Conservation (phyloP, 2,329 filamentous ascomycete genomes). For the Apiospora koreana region DNA sequence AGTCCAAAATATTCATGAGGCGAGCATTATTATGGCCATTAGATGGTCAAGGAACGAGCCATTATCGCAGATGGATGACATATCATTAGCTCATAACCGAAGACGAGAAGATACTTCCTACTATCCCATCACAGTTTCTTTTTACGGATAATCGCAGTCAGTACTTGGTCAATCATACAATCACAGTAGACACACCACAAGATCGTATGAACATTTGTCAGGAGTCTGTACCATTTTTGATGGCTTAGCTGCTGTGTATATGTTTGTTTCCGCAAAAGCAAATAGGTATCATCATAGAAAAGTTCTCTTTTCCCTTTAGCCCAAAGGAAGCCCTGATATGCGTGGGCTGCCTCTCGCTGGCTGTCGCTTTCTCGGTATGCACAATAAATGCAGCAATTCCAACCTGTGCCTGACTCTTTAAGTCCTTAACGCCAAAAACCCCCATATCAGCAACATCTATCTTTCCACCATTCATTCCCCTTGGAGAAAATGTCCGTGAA, state of each 20-base stretch:
- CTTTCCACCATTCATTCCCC: background rate
- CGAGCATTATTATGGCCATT: background rate
- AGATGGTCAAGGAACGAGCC: background rate
- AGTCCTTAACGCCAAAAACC: background rate
- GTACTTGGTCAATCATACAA: background rate
- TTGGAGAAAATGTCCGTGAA: no score
- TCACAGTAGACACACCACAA: background rate
- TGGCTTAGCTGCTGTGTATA: background rate
- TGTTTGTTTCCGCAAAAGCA: constrained; percentile 2
- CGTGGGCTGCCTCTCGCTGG: background rate
- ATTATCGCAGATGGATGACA: no score
- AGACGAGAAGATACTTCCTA: no score
- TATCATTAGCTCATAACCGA: background rate
- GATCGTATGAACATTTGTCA: background rate
- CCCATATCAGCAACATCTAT: background rate
- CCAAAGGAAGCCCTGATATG: background rate
- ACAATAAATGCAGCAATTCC: background rate
- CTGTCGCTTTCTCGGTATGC: background rate
- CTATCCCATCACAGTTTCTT: background rate
- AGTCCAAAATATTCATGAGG: background rate
- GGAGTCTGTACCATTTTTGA: background rate
- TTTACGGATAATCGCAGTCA: background rate
- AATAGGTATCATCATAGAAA: constrained; percentile 9
- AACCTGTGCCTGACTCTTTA: background rate
- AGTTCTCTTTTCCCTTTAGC: background rate